Base-by-base conservation (phyloP, 306 rosid genomes). In the Aeschynomene evenia region DNA sequence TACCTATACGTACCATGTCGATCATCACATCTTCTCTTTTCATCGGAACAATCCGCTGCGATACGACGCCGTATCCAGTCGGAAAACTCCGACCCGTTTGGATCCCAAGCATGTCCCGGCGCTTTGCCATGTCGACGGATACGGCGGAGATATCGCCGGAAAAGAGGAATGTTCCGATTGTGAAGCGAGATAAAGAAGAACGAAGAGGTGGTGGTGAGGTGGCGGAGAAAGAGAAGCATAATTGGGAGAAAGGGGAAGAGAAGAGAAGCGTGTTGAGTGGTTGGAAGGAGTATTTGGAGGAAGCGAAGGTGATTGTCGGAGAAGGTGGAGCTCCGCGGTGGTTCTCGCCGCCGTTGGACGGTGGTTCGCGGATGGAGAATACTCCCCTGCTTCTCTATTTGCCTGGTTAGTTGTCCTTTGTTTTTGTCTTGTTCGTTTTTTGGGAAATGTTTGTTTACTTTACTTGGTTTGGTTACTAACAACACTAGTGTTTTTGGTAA, bases 341-440 rank as follows among this genome's bases (percentile, higher is more conserved):
- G 46, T 40, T 40, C 46, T 40, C 46, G n/a, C 46, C 46, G 46
- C 15, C n/a, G 46, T 13, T 13, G 6, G 46, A 40, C 4, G 94
- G 14, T 89, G 96, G 58, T 87, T 72, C 80, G 24, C 92, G 78
- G 20, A 10, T 53, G 64, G 31, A 65, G 7, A 71, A 82, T 40
- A 76, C 95, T 22, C 98, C 98, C 11, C 75, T 88, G 22, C 85
- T 88, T 40, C 87, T 94, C 71, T 90, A 68, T 70, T 81, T 90
- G 79, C 97, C 97, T 6, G 97, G 98, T 89, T 5, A 42, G 82
- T 71, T 10, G n/a, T 63, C 0, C 14, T 13, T 9, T 10, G 19
- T 0, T 11, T 28, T 2, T 10, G 6, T 34, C 50, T 24, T 18
- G 5, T 20, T 34, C n/a, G n/a, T 6, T 34, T 8, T 34, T 6